These are phyloP conservation scores for Bacidia rubella DNA, from an alignment of 495 filamentous ascomycete genomes.

Conservation along the genomic window DNA sequence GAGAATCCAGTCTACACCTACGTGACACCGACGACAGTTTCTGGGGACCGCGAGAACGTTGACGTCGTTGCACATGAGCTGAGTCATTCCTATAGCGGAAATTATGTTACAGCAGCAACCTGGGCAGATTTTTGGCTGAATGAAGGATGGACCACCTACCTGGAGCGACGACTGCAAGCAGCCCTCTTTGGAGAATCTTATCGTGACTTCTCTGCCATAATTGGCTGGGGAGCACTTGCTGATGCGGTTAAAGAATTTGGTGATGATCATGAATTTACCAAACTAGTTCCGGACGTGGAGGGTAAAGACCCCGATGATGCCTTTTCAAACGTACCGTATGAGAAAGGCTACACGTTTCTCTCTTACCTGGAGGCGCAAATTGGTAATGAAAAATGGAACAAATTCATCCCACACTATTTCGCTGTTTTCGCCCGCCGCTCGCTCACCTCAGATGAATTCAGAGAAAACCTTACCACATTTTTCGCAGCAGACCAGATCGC, in stretches of 20 bases:
- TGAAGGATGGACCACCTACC: conserved; percentile 90
- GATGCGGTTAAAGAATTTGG: conserved; percentile 70
- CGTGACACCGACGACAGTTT: conserved; percentile 3
- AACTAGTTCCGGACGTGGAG: conserved; percentile 71
- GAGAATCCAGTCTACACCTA: conserved; percentile 7
- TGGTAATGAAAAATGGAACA: conserved; percentile 76
- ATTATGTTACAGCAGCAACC: conserved; percentile 74
- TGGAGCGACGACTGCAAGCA: conserved; percentile 56
- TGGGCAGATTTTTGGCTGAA: conserved; percentile 99
- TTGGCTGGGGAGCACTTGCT: conserved; percentile 39
- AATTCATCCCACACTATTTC: conserved; percentile 93
- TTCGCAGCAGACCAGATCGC: conserved; percentile 55
- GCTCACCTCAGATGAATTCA: conserved; percentile 87
- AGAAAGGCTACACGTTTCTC: conserved; percentile 67
- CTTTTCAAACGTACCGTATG: conserved; percentile 69
- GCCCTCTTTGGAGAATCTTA: conserved; percentile 59
- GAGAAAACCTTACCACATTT: conserved; percentile 70
- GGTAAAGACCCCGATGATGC: conserved; percentile 91
- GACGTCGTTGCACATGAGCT: conserved; percentile 97
- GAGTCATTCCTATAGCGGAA: conserved; percentile 84
- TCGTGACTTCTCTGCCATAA: conserved; percentile 81
- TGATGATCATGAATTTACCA: conserved; percentile 75
- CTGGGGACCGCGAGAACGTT: conserved; percentile 70
- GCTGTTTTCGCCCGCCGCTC: conserved; percentile 65
- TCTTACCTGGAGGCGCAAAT: conserved; percentile 75